Conservation (phyloP, 345 rosid genomes). For the Alliaria petiolata region DNA sequence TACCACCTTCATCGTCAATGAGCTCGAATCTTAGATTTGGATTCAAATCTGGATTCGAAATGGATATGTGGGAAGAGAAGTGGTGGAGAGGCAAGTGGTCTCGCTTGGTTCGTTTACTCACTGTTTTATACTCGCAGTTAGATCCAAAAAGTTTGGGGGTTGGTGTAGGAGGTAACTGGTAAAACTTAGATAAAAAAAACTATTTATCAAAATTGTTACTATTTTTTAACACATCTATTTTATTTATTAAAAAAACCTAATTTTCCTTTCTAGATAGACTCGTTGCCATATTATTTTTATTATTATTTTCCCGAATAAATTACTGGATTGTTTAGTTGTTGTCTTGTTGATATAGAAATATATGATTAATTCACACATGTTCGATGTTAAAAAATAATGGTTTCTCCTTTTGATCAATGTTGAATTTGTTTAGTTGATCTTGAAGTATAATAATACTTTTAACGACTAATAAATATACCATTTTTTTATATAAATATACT, state of each 20-base stretch:
- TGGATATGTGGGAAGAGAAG: conserved; percentile 7
- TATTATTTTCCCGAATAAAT: too few species aligned
- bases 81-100: conserved; percentile 20
- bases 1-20: conserved; percentile 69
- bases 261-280: too few species aligned
- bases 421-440: neutral
- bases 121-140: conserved; percentile 14
- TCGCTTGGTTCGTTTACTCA: neutral
- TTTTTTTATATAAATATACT: neutral
- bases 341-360: too few species aligned
- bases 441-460: neutral
- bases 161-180: neutral
- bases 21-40: neutral
- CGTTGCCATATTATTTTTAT: too few species aligned
- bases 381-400: neutral
- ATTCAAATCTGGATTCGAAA: neutral
- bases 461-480: neutral
- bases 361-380: too few species aligned
- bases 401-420: neutral
- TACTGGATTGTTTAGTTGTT: too few species aligned
- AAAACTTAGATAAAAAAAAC: neutral
- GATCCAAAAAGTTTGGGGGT: conserved; percentile 13
- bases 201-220: neutral
- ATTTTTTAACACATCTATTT: neutral
- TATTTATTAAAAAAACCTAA: too few species aligned